Conservation (phyloP, 208 protist species). For the Herpetomonas samuelpessoai region DNA sequence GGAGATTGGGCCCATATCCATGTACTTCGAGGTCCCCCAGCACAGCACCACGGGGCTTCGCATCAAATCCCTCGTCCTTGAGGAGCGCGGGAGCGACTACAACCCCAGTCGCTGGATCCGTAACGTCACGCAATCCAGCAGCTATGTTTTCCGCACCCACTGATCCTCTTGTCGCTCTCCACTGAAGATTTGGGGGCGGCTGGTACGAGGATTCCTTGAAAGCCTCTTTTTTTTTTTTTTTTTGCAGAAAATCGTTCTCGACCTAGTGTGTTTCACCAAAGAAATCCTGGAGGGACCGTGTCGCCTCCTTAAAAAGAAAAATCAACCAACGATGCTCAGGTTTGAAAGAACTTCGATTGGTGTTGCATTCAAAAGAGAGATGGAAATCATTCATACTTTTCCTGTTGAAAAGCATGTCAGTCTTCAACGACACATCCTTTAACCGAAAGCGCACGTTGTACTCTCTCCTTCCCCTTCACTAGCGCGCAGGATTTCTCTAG, state of each 20-base stretch:
- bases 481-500: not conserved
- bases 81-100: constrained; percentile 74
- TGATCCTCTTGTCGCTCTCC: too few relatives aligned
- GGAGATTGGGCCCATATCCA: constrained; percentile 67
- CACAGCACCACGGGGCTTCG: constrained; percentile 45
- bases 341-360: too few relatives aligned
- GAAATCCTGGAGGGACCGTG: too few relatives aligned
- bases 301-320: too few relatives aligned
- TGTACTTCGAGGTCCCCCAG: constrained; percentile 94
- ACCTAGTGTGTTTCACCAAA: too few relatives aligned
- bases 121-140: constrained; percentile 82
- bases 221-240: not conserved
- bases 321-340: too few relatives aligned
- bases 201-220: not conserved
- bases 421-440: too few relatives aligned
- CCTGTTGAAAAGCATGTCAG: too few relatives aligned
- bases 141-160: constrained; percentile 75
- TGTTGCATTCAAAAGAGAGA: too few relatives aligned
- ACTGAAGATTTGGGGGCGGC: not conserved
- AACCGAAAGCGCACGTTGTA: too few relatives aligned
- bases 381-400: too few relatives aligned
- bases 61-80: constrained; percentile 54
- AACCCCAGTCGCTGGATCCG: constrained; percentile 86
- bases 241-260: too few relatives aligned
- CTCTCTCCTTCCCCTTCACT: not conserved